These are phyloP conservation scores for Eutrema yunnanense DNA, from an alignment of 345 rosid species.

Conservation along the genomic window DNA sequence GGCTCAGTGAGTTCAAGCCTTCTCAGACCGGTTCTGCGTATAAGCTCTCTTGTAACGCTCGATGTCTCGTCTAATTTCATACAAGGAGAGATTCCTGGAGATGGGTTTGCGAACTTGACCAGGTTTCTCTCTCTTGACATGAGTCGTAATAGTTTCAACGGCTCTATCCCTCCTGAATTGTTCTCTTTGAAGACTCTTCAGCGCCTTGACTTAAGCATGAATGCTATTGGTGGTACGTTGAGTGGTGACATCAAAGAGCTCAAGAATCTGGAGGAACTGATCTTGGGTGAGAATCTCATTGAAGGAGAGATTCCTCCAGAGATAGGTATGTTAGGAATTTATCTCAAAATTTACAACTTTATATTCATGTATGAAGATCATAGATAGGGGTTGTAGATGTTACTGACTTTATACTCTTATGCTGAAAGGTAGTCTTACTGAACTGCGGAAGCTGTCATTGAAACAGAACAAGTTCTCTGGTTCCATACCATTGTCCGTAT, in stretches of 20 bases:
- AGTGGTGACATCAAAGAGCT: conserved; percentile 13
- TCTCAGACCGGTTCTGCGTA: conserved; percentile 12
- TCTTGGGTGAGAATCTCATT: conserved; percentile 14
- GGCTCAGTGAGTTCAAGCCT: conserved; percentile 11
- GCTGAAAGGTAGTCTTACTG: conserved; percentile 17
- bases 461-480: conserved; percentile 12
- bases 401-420: background rate
- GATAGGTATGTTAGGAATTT: conserved; percentile 11
- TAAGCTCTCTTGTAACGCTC: background rate
- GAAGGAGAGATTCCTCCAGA: conserved; percentile 28
- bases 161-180: conserved; percentile 29
- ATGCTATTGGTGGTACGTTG: conserved; percentile 19
- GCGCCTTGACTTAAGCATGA: conserved; percentile 16
- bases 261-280: conserved; percentile 20
- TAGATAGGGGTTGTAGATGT: background rate
- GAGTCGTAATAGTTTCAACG: conserved; percentile 22
- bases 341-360: background rate
- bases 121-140: conserved; percentile 28
- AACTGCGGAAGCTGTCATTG: conserved; percentile 2
- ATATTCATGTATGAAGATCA: background rate
- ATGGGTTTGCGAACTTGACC: conserved; percentile 32
- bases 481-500: conserved; percentile 27
- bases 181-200: conserved; percentile 22
- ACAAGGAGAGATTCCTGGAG: conserved; percentile 30
- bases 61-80: conserved; percentile 7